phyloP scores from a whole-genome alignment of 352 stramenopile genomes.

The Thraustochytrium striatum region DNA sequence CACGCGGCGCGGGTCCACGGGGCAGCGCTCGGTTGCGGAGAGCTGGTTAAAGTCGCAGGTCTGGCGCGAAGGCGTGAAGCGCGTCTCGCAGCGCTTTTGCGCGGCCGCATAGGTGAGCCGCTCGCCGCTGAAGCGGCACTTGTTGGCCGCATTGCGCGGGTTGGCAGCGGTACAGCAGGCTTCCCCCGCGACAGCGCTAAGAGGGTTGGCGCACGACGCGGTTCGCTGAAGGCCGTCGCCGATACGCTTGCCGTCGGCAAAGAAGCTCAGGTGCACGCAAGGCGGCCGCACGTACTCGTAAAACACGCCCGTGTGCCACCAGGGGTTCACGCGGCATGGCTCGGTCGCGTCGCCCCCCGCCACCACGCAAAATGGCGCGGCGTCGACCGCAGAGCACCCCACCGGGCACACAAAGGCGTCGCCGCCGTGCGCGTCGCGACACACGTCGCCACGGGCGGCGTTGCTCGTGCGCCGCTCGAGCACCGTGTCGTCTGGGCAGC shows the following conservation, averaged over 20 bases:
- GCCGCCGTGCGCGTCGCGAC: background rate
- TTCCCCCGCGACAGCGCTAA: background rate
- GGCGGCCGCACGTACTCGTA: slow-evolving; percentile 63
- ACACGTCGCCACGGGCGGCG: background rate
- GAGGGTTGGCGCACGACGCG: slow-evolving; percentile 42
- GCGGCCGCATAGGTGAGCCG: slow-evolving; percentile 11
- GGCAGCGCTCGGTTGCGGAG: background rate
- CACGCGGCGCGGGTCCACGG: background rate
- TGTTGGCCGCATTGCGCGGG: background rate
- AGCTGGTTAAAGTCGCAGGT: background rate
- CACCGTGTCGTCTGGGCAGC: background rate
- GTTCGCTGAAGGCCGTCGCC: background rate
- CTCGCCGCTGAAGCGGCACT: slow-evolving; percentile 44
- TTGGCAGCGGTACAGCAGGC: slow-evolving; percentile 42
- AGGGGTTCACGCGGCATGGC: background rate
- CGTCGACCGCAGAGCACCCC: background rate
- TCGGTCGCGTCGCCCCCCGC: too few relatives aligned
- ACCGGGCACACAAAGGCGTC: background rate
- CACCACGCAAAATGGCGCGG: background rate
- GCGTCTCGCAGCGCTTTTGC: background rate
- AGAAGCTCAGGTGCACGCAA: slow-evolving; percentile 63
- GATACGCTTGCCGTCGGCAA: slow-evolving; percentile 31
- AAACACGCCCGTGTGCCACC: slow-evolving; percentile 50
- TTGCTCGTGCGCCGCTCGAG: background rate
- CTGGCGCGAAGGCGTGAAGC: background rate